A percentile compares a stretch with the other conserved stretches of the same genome.
Conservation (phyloP, 2,329 filamentous ascomycete genomes). For the Colletotrichum navitas region DNA sequence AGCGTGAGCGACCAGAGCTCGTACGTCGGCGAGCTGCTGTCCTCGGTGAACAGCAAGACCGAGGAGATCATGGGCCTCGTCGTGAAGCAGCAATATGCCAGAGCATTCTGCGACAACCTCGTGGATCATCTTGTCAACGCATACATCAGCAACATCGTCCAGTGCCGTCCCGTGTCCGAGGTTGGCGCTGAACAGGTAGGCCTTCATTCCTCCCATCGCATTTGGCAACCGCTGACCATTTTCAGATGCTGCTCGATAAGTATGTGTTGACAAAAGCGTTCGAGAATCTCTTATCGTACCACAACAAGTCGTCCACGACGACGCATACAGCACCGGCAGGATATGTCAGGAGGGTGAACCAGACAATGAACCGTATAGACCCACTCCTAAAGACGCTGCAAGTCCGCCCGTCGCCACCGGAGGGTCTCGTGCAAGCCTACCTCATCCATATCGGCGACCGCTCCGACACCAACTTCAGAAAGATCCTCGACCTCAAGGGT, state of each 20-base stretch:
- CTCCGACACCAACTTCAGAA: slow-evolving; percentile 94
- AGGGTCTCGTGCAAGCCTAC: slow-evolving; percentile 96
- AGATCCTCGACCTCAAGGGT: slow-evolving; percentile 95
- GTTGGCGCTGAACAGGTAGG: slow-evolving; percentile 90
- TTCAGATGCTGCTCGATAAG: slow-evolving; percentile 92
- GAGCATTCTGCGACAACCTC: slow-evolving; percentile 96
- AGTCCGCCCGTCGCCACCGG: slow-evolving; percentile 89
- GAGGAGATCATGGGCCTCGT: slow-evolving; percentile 82
- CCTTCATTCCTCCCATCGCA: neutral
- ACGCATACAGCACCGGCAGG: slow-evolving; percentile 62
- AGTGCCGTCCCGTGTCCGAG: slow-evolving; percentile 91
- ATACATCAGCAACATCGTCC: slow-evolving; percentile 87
- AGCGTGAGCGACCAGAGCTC: slow-evolving; percentile 93
- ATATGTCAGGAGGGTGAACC: slow-evolving; percentile 88
- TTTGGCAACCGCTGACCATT: slow-evolving; percentile 44
- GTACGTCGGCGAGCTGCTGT: slow-evolving; percentile 87
- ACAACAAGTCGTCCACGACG: slow-evolving; percentile 59
- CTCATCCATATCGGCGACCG: slow-evolving; percentile 96
- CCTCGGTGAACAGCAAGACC: slow-evolving; percentile 77
- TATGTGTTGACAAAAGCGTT: slow-evolving; percentile 89
- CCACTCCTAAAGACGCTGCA: slow-evolving; percentile 96
- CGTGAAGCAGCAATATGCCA: slow-evolving; percentile 91
- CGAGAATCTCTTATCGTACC: slow-evolving; percentile 75
- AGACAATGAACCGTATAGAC: slow-evolving; percentile 88
- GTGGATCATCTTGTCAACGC: slow-evolving; percentile 85